Evolutionary conservation across 129 eudicot species (phyloP).

Genomic region (Arctium lappa): DNA sequence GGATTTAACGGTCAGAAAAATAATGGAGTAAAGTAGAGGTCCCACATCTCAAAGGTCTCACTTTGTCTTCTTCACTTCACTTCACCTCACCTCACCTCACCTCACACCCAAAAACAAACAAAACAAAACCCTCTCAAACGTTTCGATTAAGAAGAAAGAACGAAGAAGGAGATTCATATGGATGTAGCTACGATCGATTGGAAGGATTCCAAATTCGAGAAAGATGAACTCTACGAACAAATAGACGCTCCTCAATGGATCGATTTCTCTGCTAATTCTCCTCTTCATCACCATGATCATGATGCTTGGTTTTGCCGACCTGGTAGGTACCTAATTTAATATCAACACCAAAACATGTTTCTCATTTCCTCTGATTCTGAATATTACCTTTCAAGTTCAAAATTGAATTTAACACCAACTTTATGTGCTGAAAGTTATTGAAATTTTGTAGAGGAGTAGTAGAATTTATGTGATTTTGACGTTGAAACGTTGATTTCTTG

Average conservation of each 20-base stretch:
- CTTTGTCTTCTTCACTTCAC: background rate
- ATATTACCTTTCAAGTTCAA: background rate
- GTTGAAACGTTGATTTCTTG: background rate
- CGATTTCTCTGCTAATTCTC: constrained; percentile 38
- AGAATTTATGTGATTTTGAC: background rate
- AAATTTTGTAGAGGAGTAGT: too few species aligned
- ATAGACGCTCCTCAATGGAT: constrained; percentile 69
- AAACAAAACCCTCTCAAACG: background rate
- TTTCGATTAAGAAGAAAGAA: background rate
- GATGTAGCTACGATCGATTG: constrained; percentile 62
- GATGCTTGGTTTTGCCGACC: constrained; percentile 76
- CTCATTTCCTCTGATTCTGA: too few species aligned
- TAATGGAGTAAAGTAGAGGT: background rate
- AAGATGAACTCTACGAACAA: constrained; percentile 55
- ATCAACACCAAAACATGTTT: background rate
- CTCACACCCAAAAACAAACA: background rate
- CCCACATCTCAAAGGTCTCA: background rate
- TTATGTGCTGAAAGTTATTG: background rate
- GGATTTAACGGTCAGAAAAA: constrained; percentile 30
- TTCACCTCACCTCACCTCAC: background rate
- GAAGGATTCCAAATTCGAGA: constrained; percentile 59
- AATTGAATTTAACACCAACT: background rate
- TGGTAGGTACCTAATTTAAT: constrained; percentile 44
- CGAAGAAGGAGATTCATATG: constrained; percentile 16
- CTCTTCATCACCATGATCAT: constrained; percentile 22